A percentile compares a stretch with the other conserved stretches of the same genome.
phyloP scores from a whole-genome alignment of 2,329 filamentous ascomycete species.

The Coniochaeta prunicola region DNA sequence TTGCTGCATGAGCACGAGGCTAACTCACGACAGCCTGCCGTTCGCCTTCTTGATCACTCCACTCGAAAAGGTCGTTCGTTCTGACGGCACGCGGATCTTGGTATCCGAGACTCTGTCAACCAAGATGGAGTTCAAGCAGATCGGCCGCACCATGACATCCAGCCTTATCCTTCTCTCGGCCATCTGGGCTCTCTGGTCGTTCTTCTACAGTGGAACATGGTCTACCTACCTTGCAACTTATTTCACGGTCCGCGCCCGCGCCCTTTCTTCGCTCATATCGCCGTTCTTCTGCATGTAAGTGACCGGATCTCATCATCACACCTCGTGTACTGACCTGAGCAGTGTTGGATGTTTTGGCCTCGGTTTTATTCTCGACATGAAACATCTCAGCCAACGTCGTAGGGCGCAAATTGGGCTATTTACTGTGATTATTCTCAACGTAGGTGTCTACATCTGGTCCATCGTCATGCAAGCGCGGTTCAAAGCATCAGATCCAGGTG shows the following conservation, averaged over 20 bases:
- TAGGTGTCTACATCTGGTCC: slow-evolving; percentile 42
- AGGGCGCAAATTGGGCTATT: slow-evolving; percentile 37
- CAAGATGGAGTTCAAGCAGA: slow-evolving; percentile 22
- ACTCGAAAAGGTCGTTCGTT: slow-evolving; percentile 34
- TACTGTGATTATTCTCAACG: slow-evolving; percentile 34
- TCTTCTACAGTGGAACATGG: slow-evolving; percentile 29
- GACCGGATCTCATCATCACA: neutral
- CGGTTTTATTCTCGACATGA: slow-evolving; percentile 35
- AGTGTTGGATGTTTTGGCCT: slow-evolving; percentile 37
- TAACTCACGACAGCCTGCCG: slow-evolving; percentile 22
- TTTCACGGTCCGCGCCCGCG: slow-evolving; percentile 32
- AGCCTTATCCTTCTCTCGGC: slow-evolving; percentile 26
- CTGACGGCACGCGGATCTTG: slow-evolving; percentile 27
- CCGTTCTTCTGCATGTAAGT: slow-evolving; percentile 41
- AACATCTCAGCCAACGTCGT: slow-evolving; percentile 30
- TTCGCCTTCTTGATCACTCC: slow-evolving; percentile 34
- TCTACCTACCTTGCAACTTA: slow-evolving; percentile 28
- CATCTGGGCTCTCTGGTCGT: slow-evolving; percentile 27
- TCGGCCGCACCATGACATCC: slow-evolving; percentile 25
- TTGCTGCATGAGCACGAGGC: slow-evolving; percentile 14
- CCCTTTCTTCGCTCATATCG: slow-evolving; percentile 33
- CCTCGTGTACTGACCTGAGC: neutral
- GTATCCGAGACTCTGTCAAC: slow-evolving; percentile 19
- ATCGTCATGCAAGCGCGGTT: slow-evolving; percentile 38
- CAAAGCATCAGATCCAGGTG: slow-evolving; percentile 26